Evolutionary conservation across 2,329 filamentous ascomycete species (phyloP).

Genomic region (Phyllosticta paracitricarpa): DNA sequence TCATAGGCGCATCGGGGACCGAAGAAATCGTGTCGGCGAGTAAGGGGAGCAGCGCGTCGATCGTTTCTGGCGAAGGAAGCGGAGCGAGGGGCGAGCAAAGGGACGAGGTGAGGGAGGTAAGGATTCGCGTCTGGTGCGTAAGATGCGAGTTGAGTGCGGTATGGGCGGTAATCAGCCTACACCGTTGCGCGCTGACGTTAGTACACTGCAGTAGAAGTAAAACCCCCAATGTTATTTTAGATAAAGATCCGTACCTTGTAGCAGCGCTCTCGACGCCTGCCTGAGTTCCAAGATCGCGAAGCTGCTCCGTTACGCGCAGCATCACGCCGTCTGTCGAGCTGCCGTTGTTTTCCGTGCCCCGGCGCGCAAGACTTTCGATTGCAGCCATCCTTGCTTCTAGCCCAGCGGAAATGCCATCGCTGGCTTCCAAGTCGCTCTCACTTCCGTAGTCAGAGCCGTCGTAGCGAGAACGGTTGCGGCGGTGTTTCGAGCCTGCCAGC

Average conservation of each 20-base stretch:
- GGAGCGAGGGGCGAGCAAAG: conserved; percentile 59
- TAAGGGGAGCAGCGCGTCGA: conserved; percentile 60
- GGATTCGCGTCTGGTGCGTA: conserved; percentile 61
- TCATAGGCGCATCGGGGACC: conserved; percentile 56
- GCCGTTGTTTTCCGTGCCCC: conserved; percentile 55
- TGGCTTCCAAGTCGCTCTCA: conserved; percentile 57
- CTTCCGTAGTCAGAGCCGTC: conserved; percentile 64
- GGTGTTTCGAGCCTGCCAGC: conserved; percentile 29
- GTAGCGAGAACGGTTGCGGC: conserved; percentile 43
- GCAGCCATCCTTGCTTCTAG: conserved; percentile 62
- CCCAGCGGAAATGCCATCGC: conserved; percentile 55
- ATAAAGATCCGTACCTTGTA: conserved; percentile 46
- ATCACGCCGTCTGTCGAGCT: conserved; percentile 57
- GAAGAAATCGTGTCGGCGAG: conserved; percentile 54
- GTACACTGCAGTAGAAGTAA: not conserved
- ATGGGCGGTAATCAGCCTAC: conserved; percentile 64
- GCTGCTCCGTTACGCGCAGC: conserved; percentile 55
- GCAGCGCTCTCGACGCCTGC: conserved; percentile 62
- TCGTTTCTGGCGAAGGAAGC: conserved; percentile 52
- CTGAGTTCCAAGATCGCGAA: conserved; percentile 64
- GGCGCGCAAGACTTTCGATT: conserved; percentile 56
- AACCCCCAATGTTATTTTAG: not conserved
- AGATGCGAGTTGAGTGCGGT: conserved; percentile 66
- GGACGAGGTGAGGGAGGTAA: conserved; percentile 64
- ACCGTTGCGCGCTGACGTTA: not conserved